A percentile compares a stretch with the other conserved stretches of the same genome.
Evolutionary conservation across 352 stramenopile genomes (phyloP).

Genomic region (Pythium chondricola): DNA sequence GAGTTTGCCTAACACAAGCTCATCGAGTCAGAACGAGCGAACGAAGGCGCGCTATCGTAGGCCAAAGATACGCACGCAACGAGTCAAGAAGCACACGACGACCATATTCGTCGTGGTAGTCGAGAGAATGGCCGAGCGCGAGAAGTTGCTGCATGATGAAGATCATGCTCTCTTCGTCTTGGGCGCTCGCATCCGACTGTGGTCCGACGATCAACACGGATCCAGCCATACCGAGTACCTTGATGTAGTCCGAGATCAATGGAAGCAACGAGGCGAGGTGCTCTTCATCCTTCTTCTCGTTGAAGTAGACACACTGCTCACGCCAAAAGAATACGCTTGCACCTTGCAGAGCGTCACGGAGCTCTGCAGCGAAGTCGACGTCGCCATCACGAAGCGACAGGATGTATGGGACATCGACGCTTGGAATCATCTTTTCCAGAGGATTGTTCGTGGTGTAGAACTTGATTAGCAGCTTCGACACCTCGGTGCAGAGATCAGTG

Average conservation of each 20-base stretch:
- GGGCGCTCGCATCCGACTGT: too few relatives aligned
- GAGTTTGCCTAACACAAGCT: conserved; percentile 36
- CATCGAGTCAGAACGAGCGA: background rate
- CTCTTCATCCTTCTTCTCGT: conserved; percentile 49
- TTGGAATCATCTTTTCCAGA: conserved; percentile 6
- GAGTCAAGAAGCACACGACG: conserved; percentile 60
- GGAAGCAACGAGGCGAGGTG: conserved; percentile 45
- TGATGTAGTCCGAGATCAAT: conserved; percentile 67
- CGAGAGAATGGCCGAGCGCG: conserved; percentile 48
- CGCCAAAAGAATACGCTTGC: conserved; percentile 76
- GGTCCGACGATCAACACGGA: too few relatives aligned
- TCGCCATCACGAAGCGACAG: conserved; percentile 18
- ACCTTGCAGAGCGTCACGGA: conserved; percentile 11
- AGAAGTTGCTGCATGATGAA: conserved; percentile 71
- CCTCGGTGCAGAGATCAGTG: conserved; percentile 36
- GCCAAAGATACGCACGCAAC: conserved; percentile 37
- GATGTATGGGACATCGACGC: conserved; percentile 6
- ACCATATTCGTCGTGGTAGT: conserved; percentile 80
- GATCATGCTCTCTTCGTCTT: conserved; percentile 37
- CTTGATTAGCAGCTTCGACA: conserved; percentile 42
- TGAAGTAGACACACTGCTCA: conserved; percentile 73
- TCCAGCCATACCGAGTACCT: conserved; percentile 38
- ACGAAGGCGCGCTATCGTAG: too few relatives aligned
- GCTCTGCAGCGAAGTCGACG: conserved; percentile 14
- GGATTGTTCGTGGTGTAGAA: conserved; percentile 18